Evolutionary conservation across 179 eudicot genomes (phyloP).

Genomic region (Actinidia chinensis): DNA sequence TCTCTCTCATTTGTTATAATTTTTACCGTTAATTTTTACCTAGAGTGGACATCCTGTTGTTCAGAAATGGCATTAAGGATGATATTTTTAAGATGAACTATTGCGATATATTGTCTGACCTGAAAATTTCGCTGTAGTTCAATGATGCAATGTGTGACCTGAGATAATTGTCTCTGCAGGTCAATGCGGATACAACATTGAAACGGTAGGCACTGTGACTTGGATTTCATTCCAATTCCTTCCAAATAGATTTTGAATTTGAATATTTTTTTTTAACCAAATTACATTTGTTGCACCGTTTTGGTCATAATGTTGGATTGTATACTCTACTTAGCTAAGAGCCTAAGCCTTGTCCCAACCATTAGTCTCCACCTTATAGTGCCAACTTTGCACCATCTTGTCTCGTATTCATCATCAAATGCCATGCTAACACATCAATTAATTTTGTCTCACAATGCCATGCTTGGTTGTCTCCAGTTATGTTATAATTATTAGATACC

Average conservation of each 20-base stretch:
- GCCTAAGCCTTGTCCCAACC: too few relatives aligned
- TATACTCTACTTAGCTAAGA: too few relatives aligned
- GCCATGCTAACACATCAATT: too few relatives aligned
- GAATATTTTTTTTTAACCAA: not conserved
- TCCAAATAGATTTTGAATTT: conserved; percentile 17
- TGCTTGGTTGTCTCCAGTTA: too few relatives aligned
- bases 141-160: conserved; percentile 15
- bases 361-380: too few relatives aligned
- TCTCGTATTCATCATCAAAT: too few relatives aligned
- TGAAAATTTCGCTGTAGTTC: conserved; percentile 1
- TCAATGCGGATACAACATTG: conserved; percentile 61
- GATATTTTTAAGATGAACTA: not conserved
- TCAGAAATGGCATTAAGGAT: not conserved
- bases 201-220: conserved; percentile 48
- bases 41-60: not conserved
- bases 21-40: too few relatives aligned
- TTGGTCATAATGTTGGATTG: too few relatives aligned
- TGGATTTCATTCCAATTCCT: conserved; percentile 13
- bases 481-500: too few relatives aligned
- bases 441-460: too few relatives aligned
- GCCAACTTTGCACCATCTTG: too few relatives aligned
- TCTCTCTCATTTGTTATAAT: not conserved
- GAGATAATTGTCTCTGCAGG: conserved; percentile 42
- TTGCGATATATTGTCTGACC: not conserved
- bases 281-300: not conserved